Percentiles rank a stretch among this genome's conserved stretches.
phyloP scores from a whole-genome alignment of 139 green algal species.

The Chlamydomonas urium region DNA sequence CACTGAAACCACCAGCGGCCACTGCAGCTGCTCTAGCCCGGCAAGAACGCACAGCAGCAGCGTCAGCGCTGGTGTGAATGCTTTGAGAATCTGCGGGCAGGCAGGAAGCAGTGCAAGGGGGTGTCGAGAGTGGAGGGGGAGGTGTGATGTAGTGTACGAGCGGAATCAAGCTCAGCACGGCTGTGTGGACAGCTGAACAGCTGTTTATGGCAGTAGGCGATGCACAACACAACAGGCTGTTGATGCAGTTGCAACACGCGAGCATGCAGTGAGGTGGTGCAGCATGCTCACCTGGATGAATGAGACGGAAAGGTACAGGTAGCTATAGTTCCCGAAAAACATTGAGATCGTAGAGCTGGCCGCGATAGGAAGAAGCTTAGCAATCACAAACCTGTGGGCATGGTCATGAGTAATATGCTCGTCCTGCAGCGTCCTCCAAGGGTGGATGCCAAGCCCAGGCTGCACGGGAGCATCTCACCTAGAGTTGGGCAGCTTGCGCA shows the following conservation, averaged over 20 bases:
- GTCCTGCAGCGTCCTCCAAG: not conserved
- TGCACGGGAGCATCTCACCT: not conserved
- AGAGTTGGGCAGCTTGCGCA: conserved; percentile 19
- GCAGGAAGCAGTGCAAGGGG: not conserved
- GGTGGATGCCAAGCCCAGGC: not conserved
- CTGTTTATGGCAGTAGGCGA: not conserved
- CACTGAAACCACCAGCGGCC: conserved; percentile 34
- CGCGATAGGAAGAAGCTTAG: conserved; percentile 28
- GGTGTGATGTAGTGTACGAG: not conserved
- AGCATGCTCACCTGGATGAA: conserved; percentile 59
- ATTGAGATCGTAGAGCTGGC: conserved; percentile 6
- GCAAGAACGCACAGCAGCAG: conserved; percentile 45
- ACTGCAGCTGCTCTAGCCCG: conserved; percentile 43
- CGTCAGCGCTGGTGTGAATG: conserved; percentile 64
- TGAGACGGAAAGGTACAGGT: conserved; percentile 59
- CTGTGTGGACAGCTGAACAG: too few species aligned
- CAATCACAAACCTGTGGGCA: not conserved
- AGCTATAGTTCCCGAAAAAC: conserved; percentile 52
- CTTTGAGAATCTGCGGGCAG: conserved; percentile 51
- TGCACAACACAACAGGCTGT: not conserved
- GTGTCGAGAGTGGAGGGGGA: not conserved
- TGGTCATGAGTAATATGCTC: not conserved
- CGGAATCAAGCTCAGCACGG: too few species aligned
- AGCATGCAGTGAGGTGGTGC: not conserved
- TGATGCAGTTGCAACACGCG: not conserved